These are phyloP conservation scores for Diplogelasinospora grovesii DNA, from an alignment of 495 filamentous ascomycete genomes.

Conservation along the genomic window DNA sequence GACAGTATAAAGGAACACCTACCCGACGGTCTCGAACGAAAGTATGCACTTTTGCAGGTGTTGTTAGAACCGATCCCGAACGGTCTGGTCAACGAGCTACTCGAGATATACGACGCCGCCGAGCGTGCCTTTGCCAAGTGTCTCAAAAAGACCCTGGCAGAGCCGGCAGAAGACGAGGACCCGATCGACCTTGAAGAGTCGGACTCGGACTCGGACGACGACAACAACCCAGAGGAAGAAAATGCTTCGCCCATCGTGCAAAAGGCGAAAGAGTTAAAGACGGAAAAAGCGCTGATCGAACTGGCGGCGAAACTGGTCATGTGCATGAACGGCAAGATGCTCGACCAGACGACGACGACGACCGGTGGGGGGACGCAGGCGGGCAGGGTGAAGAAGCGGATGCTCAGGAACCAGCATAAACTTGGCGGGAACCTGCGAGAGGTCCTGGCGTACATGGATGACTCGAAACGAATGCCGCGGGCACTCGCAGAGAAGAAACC, in stretches of 20 bases:
- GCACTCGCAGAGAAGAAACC: too few relatives aligned
- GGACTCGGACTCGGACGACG: slow-evolving; percentile 56
- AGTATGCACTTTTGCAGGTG: slow-evolving; percentile 49
- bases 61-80: slow-evolving; percentile 58
- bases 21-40: slow-evolving; percentile 17
- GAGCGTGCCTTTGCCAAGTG: slow-evolving; percentile 73
- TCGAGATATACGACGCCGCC: slow-evolving; percentile 63
- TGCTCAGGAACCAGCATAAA: slow-evolving; percentile 58
- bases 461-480: too few relatives aligned
- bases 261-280: slow-evolving; percentile 54
- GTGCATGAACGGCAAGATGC: slow-evolving; percentile 61
- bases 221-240: slow-evolving; percentile 48
- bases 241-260: slow-evolving; percentile 47
- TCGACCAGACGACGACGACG: slow-evolving; percentile 62
- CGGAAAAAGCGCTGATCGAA: slow-evolving; percentile 79
- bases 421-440: slow-evolving; percentile 73
- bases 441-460: slow-evolving; percentile 67
- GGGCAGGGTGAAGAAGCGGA: slow-evolving; percentile 54
- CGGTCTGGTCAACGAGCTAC: slow-evolving; percentile 53
- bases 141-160: slow-evolving; percentile 56
- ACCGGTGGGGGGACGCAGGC: slow-evolving; percentile 48
- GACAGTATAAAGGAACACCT: slow-evolving; percentile 28
- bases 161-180: slow-evolving; percentile 60
- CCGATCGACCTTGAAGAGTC: slow-evolving; percentile 46
- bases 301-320: slow-evolving; percentile 77